A percentile compares a stretch with the other conserved stretches of the same genome.
Evolutionary conservation across 768 basidiomycete species (phyloP).

Genomic region (Psilocybe subaeruginosa): DNA sequence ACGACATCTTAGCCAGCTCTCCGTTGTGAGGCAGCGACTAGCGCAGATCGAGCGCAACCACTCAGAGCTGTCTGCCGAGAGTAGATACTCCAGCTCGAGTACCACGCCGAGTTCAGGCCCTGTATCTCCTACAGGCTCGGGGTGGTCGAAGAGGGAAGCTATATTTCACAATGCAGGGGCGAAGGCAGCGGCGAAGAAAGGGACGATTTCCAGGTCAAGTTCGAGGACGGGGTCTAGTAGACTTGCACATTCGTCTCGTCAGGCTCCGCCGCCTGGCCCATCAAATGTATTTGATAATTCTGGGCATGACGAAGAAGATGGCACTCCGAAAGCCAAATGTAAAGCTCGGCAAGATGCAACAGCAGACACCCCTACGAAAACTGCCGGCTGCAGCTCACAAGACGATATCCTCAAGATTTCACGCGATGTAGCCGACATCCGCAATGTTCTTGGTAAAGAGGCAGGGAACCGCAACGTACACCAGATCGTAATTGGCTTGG

Average conservation of each 20-base stretch:
- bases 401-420: constrained; percentile 23
- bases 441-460: constrained; percentile 26
- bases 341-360: neutral
- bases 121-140: constrained; percentile 15
- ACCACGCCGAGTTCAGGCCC: constrained; percentile 15
- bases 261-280: neutral
- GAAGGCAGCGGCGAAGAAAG: neutral
- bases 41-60: constrained; percentile 55
- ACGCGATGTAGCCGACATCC: constrained; percentile 21
- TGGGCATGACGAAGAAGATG: neutral
- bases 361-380: neutral
- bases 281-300: neutral
- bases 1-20: constrained; percentile 58
- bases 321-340: neutral
- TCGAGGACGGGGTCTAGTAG: neutral
- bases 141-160: constrained; percentile 19
- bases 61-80: constrained; percentile 24
- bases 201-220: neutral
- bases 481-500: constrained; percentile 33
- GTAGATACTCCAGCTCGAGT: constrained; percentile 3
- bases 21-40: constrained; percentile 68
- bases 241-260: neutral
- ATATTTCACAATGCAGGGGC: constrained; percentile 12
- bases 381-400: neutral
- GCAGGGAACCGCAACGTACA: constrained; percentile 31